These are phyloP conservation scores for Schizophyllum commune DNA, from an alignment of 1,284 basidiomycete genomes.

Conservation along the genomic window DNA sequence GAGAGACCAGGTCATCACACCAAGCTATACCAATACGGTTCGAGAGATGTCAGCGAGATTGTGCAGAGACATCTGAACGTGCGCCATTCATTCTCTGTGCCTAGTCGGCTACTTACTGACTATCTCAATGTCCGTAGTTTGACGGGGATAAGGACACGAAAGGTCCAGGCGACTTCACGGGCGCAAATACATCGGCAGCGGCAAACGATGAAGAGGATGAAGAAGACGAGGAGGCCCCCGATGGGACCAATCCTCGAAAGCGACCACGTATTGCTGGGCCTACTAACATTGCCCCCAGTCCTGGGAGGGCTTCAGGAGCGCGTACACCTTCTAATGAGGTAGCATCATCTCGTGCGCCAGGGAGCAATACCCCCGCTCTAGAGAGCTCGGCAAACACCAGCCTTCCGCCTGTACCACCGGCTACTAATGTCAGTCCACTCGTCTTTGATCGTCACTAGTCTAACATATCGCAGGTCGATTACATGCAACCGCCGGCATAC, in stretches of 20 bases:
- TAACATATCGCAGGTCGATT: background rate
- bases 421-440: too few species aligned
- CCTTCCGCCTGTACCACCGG: too few species aligned
- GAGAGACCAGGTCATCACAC: constrained; percentile 42
- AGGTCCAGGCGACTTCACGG: constrained; percentile 35
- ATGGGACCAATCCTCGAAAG: background rate
- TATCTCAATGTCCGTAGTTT: constrained; percentile 27
- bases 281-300: background rate
- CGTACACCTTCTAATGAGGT: background rate
- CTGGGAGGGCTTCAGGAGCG: background rate
- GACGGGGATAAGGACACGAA: constrained; percentile 41
- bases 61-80: constrained; percentile 43
- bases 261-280: background rate
- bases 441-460: background rate
- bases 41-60: constrained; percentile 39
- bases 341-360: background rate
- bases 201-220: constrained; percentile 28
- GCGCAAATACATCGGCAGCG: constrained; percentile 15
- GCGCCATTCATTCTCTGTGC: constrained; percentile 11
- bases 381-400: background rate
- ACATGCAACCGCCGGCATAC: background rate
- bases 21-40: constrained; percentile 55
- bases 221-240: constrained; percentile 32
- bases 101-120: constrained; percentile 1
- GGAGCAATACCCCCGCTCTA: background rate